Evolutionary conservation across 495 filamentous ascomycete species (phyloP).

Genomic region (Penicillium psychrofluorescens): DNA sequence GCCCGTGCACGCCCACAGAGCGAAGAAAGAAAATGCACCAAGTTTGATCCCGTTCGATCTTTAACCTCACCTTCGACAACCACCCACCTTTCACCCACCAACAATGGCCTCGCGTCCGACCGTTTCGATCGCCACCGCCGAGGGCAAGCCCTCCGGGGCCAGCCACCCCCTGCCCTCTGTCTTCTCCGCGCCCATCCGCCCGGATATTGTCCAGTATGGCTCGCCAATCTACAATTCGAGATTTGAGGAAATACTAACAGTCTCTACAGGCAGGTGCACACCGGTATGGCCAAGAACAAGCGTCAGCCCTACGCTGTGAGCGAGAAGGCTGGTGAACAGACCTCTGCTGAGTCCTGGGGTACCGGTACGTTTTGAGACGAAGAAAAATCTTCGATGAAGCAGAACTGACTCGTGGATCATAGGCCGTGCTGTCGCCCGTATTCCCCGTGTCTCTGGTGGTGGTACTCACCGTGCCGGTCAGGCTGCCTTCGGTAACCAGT

Average conservation of each 20-base stretch:
- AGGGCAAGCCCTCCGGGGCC: conserved; percentile 80
- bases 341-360: conserved; percentile 99
- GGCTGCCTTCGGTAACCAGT: conserved; percentile 99
- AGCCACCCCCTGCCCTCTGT: conserved; percentile 88
- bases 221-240: conserved; percentile 6
- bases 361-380: conserved; percentile 67
- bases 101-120: conserved; percentile 92
- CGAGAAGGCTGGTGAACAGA: conserved; percentile 99
- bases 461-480: conserved; percentile 99
- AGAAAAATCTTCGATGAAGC: conserved; percentile 1
- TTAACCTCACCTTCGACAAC: conserved; percentile 41
- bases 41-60: conserved; percentile 30
- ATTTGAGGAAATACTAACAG: conserved; percentile 29
- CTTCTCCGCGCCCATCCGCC: conserved; percentile 93
- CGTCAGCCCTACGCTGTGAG: conserved; percentile 98
- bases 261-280: conserved; percentile 68
- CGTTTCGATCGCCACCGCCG: conserved; percentile 86
- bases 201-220: conserved; percentile 91
- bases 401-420: background rate
- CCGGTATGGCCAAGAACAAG: conserved; percentile 99
- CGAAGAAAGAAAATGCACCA: conserved; percentile 38
- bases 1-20: conserved; percentile 27
- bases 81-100: conserved; percentile 34
- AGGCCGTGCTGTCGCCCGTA: conserved; percentile 99
- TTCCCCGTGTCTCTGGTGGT: conserved; percentile 99